phyloP scores from a whole-genome alignment of 176 grass and related monocot species.

The Carex kokanica region DNA sequence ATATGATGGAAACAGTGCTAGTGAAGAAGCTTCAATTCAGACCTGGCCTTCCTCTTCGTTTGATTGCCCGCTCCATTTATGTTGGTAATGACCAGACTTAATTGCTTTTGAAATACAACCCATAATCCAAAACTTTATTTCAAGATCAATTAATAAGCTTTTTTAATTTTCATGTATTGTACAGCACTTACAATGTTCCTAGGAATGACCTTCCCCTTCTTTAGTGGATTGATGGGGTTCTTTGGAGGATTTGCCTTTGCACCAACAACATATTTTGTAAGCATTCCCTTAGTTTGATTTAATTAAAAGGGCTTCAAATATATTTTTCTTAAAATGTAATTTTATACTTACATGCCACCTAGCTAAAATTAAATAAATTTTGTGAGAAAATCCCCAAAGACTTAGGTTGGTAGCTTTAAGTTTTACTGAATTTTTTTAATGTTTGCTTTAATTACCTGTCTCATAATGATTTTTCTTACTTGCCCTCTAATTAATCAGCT shows the following conservation, averaged over 20 bases:
- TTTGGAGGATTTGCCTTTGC: conserved; percentile 83
- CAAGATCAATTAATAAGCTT: neutral
- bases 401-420: neutral
- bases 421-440: neutral
- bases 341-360: neutral
- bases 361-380: neutral
- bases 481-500: neutral
- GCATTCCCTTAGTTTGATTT: conserved; percentile 1
- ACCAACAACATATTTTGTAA: conserved; percentile 81
- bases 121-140: neutral
- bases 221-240: conserved; percentile 71
- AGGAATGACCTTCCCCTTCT: conserved; percentile 77
- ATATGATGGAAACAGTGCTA: conserved; percentile 50
- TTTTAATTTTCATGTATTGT: conserved; percentile 3
- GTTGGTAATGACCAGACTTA: conserved; percentile 35
- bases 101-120: neutral
- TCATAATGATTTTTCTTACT: neutral
- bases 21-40: conserved; percentile 49
- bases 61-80: conserved; percentile 54
- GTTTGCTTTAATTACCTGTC: neutral
- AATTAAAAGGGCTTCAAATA: neutral
- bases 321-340: neutral
- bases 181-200: conserved; percentile 66
- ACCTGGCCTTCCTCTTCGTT: conserved; percentile 40
- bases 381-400: neutral